These are phyloP conservation scores for Betula pendula DNA, from an alignment of 306 rosid species.

Conservation along the genomic window DNA sequence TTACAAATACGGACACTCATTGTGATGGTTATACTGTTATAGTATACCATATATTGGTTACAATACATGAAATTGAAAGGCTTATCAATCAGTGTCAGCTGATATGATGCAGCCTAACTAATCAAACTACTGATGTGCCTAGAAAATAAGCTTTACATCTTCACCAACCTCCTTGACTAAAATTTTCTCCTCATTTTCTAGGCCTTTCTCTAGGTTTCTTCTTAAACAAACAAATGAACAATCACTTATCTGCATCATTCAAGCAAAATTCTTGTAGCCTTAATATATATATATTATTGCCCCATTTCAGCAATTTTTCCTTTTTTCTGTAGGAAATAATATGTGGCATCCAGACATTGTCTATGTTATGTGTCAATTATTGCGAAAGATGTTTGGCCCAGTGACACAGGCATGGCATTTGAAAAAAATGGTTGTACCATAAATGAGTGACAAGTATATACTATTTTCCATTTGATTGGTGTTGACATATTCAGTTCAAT, in stretches of 20 bases:
- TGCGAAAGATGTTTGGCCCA: background rate
- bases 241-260: no score
- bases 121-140: background rate
- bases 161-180: conserved; percentile 37
- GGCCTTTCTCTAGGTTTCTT: conserved; percentile 22
- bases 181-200: conserved; percentile 33
- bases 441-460: background rate
- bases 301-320: background rate
- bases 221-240: background rate
- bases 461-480: background rate
- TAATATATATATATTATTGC: no score
- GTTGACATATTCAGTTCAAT: background rate
- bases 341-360: background rate
- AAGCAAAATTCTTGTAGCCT: no score
- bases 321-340: no score
- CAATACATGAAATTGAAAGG: background rate
- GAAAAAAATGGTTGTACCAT: background rate
- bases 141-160: background rate
- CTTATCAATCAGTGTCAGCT: background rate
- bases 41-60: no score
- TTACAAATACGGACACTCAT: no score
- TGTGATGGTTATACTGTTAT: no score
- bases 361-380: background rate
- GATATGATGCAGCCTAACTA: background rate
- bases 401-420: background rate